Percentiles rank a stretch among this genome's conserved stretches.
Evolutionary conservation across 2,329 filamentous ascomycete species (phyloP).

Genomic region (Rutstroemia sp.): DNA sequence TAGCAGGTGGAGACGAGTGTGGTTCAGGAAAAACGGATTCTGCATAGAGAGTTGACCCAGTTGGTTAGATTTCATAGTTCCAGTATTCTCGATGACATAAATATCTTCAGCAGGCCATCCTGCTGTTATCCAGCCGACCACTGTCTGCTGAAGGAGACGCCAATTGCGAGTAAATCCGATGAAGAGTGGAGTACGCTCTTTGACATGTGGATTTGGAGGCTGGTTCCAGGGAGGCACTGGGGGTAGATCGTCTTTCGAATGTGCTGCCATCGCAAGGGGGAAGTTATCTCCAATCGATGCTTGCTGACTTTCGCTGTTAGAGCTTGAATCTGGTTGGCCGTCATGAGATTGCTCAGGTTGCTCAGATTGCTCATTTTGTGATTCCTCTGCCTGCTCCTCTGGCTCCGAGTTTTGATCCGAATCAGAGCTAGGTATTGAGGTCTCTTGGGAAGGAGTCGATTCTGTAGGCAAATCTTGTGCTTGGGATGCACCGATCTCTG

Average conservation of each 20-base stretch:
- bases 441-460: background rate
- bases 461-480: background rate
- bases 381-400: background rate
- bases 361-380: background rate
- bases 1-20: constrained; percentile 40
- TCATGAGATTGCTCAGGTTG: background rate
- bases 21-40: constrained; percentile 49
- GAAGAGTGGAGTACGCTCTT: constrained; percentile 42
- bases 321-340: background rate
- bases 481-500: background rate
- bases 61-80: constrained; percentile 45
- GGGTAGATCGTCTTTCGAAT: constrained; percentile 27
- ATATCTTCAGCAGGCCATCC: constrained; percentile 51
- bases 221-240: constrained; percentile 39
- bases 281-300: constrained; percentile 18
- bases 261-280: constrained; percentile 16
- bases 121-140: constrained; percentile 48
- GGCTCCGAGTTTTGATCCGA: background rate
- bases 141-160: constrained; percentile 45
- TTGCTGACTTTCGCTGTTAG: no score
- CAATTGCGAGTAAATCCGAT: constrained; percentile 51
- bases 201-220: constrained; percentile 32
- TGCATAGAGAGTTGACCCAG: constrained; percentile 39
- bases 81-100: constrained; percentile 51
- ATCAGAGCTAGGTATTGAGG: background rate